Percentiles rank a stretch among this genome's conserved stretches.
phyloP scores from a whole-genome alignment of 371 early-diverging fungal genomes.

The Racocetra persica region DNA sequence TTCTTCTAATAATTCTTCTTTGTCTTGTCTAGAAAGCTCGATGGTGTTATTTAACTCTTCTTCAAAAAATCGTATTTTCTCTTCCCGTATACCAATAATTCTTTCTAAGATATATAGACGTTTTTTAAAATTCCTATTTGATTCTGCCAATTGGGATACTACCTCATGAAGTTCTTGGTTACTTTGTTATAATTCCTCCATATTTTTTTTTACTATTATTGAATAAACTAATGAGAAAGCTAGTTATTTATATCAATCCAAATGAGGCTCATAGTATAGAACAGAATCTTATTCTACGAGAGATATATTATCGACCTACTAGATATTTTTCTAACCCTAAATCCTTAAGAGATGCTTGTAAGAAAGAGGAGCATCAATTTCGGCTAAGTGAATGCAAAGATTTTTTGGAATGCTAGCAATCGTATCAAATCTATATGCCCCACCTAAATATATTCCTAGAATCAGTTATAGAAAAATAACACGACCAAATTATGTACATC shows the following conservation, averaged over 20 bases:
- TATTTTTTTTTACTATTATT: not conserved
- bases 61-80: no score
- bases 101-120: no score
- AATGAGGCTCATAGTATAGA: not conserved
- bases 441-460: constrained; percentile 34
- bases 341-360: not conserved
- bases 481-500: constrained; percentile 12
- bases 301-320: not conserved
- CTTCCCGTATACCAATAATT: no score
- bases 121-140: no score
- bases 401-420: not conserved
- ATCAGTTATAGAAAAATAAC: constrained; percentile 27
- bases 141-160: no score
- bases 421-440: constrained; percentile 9
- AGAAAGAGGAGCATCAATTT: not conserved
- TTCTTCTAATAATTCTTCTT: no score
- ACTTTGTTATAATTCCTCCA: no score
- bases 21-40: no score
- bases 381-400: not conserved
- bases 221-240: no score
- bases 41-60: no score
- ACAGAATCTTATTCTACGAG: not conserved
- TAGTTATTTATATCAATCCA: not conserved
- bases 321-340: constrained; percentile 5
- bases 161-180: no score